Conservation (phyloP, 139 green algal species). For the Volvox africanus region DNA sequence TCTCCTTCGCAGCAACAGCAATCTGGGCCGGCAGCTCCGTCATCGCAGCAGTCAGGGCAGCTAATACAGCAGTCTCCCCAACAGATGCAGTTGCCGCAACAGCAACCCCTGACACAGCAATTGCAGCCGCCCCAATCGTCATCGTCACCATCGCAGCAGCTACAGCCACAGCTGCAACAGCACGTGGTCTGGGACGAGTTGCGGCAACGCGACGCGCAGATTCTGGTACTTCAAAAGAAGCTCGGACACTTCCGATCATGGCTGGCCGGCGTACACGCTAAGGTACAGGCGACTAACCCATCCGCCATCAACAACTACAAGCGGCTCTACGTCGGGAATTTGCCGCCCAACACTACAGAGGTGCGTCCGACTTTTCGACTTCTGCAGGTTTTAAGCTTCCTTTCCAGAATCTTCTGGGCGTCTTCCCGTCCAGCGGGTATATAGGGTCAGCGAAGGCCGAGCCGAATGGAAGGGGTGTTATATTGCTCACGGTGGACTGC, state of each 20-base stretch:
- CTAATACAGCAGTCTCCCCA: not conserved
- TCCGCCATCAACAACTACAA: conserved; percentile 78
- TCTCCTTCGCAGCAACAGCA: too few relatives aligned
- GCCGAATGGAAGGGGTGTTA: too few relatives aligned
- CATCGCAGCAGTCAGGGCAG: too few relatives aligned
- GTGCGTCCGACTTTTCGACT: conserved; percentile 29
- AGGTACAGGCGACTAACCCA: conserved; percentile 71
- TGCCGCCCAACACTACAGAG: conserved; percentile 70
- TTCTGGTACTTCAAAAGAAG: conserved; percentile 53
- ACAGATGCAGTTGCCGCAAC: not conserved
- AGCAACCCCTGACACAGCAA: not conserved
- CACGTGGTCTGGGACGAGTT: conserved; percentile 44
- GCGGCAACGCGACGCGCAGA: conserved; percentile 21
- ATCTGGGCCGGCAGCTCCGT: too few relatives aligned
- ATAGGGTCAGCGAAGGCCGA: too few relatives aligned
- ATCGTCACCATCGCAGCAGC: not conserved
- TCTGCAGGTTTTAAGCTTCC: too few relatives aligned
- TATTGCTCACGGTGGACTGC: too few relatives aligned
- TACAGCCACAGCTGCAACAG: not conserved
- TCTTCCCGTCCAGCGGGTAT: too few relatives aligned
- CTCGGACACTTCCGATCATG: conserved; percentile 62
- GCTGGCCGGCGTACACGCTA: conserved; percentile 53
- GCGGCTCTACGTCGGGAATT: conserved; percentile 81
- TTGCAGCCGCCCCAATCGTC: not conserved
- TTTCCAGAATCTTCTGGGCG: too few relatives aligned